These are phyloP conservation scores for Paracamarosporium sp. DNA, from an alignment of 2,329 filamentous ascomycete genomes.

Conservation along the genomic window DNA sequence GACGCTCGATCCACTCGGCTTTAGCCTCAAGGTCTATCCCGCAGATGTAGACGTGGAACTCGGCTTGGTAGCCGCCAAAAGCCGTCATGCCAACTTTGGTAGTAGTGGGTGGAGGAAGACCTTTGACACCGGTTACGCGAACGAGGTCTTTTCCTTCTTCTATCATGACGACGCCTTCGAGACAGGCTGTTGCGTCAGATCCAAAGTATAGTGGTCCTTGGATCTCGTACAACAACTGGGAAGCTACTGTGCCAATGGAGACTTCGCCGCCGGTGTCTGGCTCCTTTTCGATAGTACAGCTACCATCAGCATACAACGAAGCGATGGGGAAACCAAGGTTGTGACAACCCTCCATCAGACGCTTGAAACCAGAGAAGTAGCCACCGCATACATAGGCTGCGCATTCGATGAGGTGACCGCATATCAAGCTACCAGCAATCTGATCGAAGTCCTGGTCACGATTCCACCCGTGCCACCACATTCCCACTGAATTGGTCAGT, in stretches of 20 bases:
- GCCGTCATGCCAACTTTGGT: constrained; percentile 57
- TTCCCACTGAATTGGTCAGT: constrained; percentile 43
- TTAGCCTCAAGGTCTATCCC: constrained; percentile 54
- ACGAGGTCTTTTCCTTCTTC: constrained; percentile 56
- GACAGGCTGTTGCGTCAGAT: constrained; percentile 60
- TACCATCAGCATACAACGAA: constrained; percentile 52
- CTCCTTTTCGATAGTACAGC: constrained; percentile 53
- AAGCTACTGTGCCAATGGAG: constrained; percentile 56
- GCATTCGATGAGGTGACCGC: constrained; percentile 64
- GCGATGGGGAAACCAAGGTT: constrained; percentile 56
- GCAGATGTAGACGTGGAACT: constrained; percentile 50
- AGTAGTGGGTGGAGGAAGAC: constrained; percentile 41
- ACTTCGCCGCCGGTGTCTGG: constrained; percentile 33
- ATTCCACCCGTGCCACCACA: constrained; percentile 53
- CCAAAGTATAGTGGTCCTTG: constrained; percentile 54
- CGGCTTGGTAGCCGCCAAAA: constrained; percentile 52
- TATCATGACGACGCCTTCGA: constrained; percentile 56
- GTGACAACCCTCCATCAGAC: constrained; percentile 35
- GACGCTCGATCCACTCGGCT: constrained; percentile 47
- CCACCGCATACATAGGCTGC: constrained; percentile 59
- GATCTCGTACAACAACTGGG: constrained; percentile 49
- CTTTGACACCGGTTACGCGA: constrained; percentile 50
- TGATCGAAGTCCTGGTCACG: constrained; percentile 52
- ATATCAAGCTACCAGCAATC: constrained; percentile 58
- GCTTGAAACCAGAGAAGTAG: constrained; percentile 58